phyloP scores from a whole-genome alignment of 768 basidiomycete genomes.

The Crucibulum laeve region DNA sequence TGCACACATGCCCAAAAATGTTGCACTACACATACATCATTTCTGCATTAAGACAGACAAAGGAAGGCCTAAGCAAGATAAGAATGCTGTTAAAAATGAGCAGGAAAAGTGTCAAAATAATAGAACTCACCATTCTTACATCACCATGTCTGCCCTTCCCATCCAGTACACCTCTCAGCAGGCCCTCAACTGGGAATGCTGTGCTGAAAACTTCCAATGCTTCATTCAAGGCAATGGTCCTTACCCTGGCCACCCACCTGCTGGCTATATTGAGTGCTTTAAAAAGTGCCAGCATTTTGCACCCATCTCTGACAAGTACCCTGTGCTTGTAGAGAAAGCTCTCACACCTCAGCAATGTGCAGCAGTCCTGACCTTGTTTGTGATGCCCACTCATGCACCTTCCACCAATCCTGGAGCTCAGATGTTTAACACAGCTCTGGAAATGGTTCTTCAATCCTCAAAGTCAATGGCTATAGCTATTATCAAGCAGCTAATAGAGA shows the following conservation, averaged over 20 bases:
- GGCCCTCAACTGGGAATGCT: not conserved
- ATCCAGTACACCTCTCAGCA: not conserved
- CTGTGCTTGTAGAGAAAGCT: no score
- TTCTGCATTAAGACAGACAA: not conserved
- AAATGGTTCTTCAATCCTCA: no score
- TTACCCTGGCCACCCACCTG: not conserved
- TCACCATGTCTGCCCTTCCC: not conserved
- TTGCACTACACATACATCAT: not conserved
- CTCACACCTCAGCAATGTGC: no score
- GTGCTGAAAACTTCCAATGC: not conserved
- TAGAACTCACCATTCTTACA: not conserved
- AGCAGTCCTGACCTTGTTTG: no score
- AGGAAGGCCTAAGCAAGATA: not conserved
- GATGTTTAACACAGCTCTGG: no score
- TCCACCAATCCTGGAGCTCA: no score
- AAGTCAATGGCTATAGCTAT: no score
- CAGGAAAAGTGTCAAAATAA: not conserved
- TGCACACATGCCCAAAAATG: not conserved
- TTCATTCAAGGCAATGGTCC: not conserved
- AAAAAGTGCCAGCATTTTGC: no score
- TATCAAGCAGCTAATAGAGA: no score
- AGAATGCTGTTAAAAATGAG: not conserved
- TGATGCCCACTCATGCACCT: no score
- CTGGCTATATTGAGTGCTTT: no score
- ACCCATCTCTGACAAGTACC: no score